Evolutionary conservation across 169 alveolate genomes (phyloP).

Genomic region (Plasmodium inui): DNA sequence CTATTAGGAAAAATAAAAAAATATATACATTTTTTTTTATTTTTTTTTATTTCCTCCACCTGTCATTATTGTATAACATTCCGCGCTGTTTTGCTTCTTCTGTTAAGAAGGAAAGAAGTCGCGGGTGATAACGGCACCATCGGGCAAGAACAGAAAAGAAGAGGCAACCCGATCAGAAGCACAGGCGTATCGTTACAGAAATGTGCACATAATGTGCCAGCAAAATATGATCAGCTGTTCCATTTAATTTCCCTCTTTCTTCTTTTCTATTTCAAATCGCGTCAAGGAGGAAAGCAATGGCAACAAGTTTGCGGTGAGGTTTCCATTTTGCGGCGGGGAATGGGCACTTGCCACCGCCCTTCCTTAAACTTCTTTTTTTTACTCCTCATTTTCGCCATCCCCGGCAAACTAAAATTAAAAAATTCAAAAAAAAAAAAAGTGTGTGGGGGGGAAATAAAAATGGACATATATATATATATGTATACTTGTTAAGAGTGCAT

Average conservation of each 20-base stretch:
- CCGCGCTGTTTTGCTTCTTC: background rate
- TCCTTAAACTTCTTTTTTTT: too few relatives aligned
- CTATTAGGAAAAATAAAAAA: background rate
- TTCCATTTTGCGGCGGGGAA: too few relatives aligned
- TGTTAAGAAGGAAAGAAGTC: background rate
- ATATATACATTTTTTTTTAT: background rate
- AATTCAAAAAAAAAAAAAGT: background rate
- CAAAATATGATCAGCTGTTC: too few relatives aligned
- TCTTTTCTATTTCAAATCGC: too few relatives aligned
- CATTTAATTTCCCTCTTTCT: too few relatives aligned
- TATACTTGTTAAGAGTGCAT: background rate
- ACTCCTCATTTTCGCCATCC: too few relatives aligned
- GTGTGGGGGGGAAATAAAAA: background rate
- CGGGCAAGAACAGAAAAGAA: background rate
- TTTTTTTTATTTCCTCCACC: background rate
- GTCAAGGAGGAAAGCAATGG: too few relatives aligned
- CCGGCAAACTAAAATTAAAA: background rate
- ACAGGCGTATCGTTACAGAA: background rate
- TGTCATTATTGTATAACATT: background rate
- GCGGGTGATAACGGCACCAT: background rate
- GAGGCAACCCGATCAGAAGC: background rate
- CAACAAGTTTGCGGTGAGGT: too few relatives aligned
- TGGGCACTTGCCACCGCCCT: too few relatives aligned
- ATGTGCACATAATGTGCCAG: too few relatives aligned
- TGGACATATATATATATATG: background rate